Evolutionary conservation across 2,329 filamentous ascomycete species (phyloP).

Genomic region (Sporothrix inflata): DNA sequence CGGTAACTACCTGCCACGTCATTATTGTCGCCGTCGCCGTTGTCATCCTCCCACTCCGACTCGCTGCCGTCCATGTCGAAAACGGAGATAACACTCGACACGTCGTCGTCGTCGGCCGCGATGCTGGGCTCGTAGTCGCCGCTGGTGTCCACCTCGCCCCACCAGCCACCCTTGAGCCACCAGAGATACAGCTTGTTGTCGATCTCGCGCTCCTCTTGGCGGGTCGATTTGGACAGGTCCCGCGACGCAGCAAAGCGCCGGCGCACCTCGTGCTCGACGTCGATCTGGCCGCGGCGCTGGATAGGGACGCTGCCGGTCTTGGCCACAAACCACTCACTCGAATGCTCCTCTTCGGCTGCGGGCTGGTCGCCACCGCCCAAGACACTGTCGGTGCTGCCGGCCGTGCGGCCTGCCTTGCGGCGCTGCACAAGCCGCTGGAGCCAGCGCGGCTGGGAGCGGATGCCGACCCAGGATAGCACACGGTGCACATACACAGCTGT

Average conservation of each 20-base stretch:
- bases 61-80: conserved; percentile 43
- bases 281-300: conserved; percentile 49
- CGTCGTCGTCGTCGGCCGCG: conserved; percentile 68
- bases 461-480: conserved; percentile 60
- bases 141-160: conserved; percentile 79
- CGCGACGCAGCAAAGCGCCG: conserved; percentile 51
- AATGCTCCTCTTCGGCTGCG: conserved; percentile 26
- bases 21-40: conserved; percentile 51
- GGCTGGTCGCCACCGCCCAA: conserved; percentile 36
- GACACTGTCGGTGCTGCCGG: conserved; percentile 33
- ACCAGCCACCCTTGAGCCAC: conserved; percentile 83
- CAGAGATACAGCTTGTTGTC: conserved; percentile 78
- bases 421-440: conserved; percentile 56
- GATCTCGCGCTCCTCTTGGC: conserved; percentile 64
- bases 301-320: conserved; percentile 49
- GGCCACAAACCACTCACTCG: conserved; percentile 37
- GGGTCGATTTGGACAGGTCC: conserved; percentile 36
- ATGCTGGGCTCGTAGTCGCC: conserved; percentile 70
- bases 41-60: conserved; percentile 45
- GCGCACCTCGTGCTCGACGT: conserved; percentile 80
- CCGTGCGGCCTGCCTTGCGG: conserved; percentile 39
- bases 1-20: conserved; percentile 48
- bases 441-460: conserved; percentile 67
- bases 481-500: conserved; percentile 58
- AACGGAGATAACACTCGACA: conserved; percentile 78